Base-by-base conservation (phyloP, 371 early-diverging fungal genomes). In the Rhizopus arrhizus region DNA sequence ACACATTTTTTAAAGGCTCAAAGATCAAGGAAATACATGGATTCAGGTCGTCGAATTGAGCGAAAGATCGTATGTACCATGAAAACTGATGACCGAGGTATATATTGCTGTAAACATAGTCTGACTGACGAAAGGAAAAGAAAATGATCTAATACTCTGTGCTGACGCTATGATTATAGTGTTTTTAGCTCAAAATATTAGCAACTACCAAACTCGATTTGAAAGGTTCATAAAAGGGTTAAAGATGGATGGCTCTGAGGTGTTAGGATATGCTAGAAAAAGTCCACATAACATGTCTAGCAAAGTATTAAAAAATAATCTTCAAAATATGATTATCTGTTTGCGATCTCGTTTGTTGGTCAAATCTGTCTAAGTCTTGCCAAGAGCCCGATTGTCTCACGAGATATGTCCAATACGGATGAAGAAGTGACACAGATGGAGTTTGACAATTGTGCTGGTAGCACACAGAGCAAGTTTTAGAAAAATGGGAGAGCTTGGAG, bases 191-290 rank as follows among this genome's bases (percentile, higher is more conserved):
- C 46, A 53, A 53, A 50, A 50, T 50, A 58, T 50, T 58, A 50
- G 59, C 51, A 58, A 32, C 9, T 58, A 58, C 15, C 59, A 50
- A 51, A 22, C 12, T n/a, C 41, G 34, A 49, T 58, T 50, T 58
- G 59, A 40, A 58, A 58, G 22, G 51, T 58, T 49, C 42, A 50
- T 58, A 51, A 58, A 29, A 58, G 42, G 51, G 42, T 58, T 58
- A 31, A 58, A 51, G 50, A 55, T 38, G 32, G 45, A 55, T 61
- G 62, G 32, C 34, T 55, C 41, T 56, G 56, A 61, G 36, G 55
- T 61, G 16, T 50, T 61, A 16, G 62, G 50, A 34, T 61, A 56
- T 49, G 62, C 56, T 12, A 36, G 49, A 43, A 61, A 61, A 53
- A 56, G 47, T 22, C 47, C 47, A 34, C 35, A 35, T 46, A 33